Base-by-base conservation (phyloP, 108 stramenopile genomes). In the Bacterosira constricta region DNA sequence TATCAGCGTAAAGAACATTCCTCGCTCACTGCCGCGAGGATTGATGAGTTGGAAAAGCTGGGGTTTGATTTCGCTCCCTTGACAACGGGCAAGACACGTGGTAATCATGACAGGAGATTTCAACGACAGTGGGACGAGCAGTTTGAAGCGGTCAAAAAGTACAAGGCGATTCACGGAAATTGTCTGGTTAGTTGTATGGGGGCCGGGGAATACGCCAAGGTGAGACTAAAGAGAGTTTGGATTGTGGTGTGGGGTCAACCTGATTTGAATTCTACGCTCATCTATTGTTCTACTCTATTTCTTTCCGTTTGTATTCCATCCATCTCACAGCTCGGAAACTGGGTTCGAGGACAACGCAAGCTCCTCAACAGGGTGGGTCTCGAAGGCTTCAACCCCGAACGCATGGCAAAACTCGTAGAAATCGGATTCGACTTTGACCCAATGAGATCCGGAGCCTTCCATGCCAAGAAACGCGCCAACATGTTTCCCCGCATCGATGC, bases 341-440 rank as follows among this genome's bases (percentile, higher is more conserved):
- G 71, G 71, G 62, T 63, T 27, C 71, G 71, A 34, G 60, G 71
- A 23, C 71, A 72, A 36, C 60, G 71, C 39, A 72, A 72, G 47
- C 39, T 36, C 47, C 38, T 51, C 36, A 72, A 72, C 38, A 62
- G 29, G 37, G 51, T 54, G 9, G 71, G 71, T n/a, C 58, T 60
- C 4, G 61, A 63, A 6, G 61, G 49, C 9, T 72, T 72, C 49
- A 36, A 45, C 15, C 52, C 58, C 6, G 18, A 50, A 4, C 50
- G 60, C 27, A 29, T 72, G 27, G 49, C 51, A 9, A 62, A 51
- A 18, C 52, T 72, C 13, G 71, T 63, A 54, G 49, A 60, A 26
- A 52, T 72, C 27, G 71, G 51, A 27, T 72, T 72, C 27, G 71
- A 72, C 52, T 72, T 61, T 31, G 52, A 62, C 52, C 71, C 71